Base-by-base conservation (phyloP, 176 grass and related monocot species). In the Aegilops speltoides region DNA sequence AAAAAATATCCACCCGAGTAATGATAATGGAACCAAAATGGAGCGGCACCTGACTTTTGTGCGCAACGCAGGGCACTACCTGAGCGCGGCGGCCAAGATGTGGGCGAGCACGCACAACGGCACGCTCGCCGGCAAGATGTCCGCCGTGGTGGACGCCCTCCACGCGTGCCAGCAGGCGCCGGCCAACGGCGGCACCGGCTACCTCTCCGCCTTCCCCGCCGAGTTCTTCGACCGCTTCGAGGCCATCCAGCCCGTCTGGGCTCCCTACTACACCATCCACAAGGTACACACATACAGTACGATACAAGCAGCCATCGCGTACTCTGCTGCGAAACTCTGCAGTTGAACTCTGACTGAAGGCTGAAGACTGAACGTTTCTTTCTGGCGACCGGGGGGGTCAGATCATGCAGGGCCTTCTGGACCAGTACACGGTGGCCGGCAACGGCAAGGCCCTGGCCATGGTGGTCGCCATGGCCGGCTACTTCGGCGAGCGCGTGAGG, bases 231-330 rank as follows among this genome's bases (percentile, higher is more conserved):
- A 98, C 87, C 93, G 94, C 52, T 98, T 96, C 76, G 97, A 98
- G 90, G 88, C 88, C 71, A 84, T 98, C 79, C 4, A 85, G 62
- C 75, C 86, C 72, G 97, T 98, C 83, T 98, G 94, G 97, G 97
- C 97, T 13, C 97, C 97, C 24, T 98, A 98, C 88, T 98, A 96
- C 92, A 98, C 94, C 77, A 84, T 96, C 48, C 97, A 98, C 92
- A 96, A 98, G 93, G 95, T 88, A 84, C 43, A 45, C 3, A 16
- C 48, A 50, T 40, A 40, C 38, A 2, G 7, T n/a, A n/a, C n/a
- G n/a, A 40, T 23, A 22, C 4, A 5, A 8, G 20, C 19, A 22
- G 19, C 67, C 64, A 68, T 29, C 54, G 6, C 19, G 54, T 22
- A 20, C 54, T 59, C 19, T 7, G 17, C 22, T 64, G 37, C 37